A percentile compares a stretch with the other conserved stretches of the same genome.
Conservation (phyloP, 2,329 filamentous ascomycete genomes). For the Fusarium phyllophilum region DNA sequence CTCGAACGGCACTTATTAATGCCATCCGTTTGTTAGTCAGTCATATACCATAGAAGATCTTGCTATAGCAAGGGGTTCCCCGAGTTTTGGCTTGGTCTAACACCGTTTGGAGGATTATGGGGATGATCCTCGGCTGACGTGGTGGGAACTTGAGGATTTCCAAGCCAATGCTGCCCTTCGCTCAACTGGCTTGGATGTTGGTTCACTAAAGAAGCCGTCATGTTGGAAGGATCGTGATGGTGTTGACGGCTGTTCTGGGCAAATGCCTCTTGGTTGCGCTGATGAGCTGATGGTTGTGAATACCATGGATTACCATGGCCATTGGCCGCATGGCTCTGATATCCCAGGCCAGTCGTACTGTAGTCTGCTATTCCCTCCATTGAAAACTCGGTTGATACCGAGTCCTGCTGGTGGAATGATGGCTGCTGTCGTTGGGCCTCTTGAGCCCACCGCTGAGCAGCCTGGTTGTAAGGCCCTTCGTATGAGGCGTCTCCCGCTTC, state of each 20-base stretch:
- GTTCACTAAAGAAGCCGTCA: not conserved
- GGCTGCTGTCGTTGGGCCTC: conserved; percentile 11
- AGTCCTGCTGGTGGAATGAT: not conserved
- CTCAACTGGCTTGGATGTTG: conserved; percentile 7
- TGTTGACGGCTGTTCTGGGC: conserved; percentile 17
- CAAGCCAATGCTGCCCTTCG: conserved; percentile 6
- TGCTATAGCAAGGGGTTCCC: too few relatives aligned
- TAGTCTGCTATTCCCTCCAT: not conserved
- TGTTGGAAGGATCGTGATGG: not conserved
- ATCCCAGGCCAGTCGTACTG: not conserved
- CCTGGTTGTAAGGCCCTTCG: conserved; percentile 41
- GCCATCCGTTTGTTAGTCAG: not conserved
- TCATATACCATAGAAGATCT: too few relatives aligned
- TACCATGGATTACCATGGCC: conserved; percentile 12
- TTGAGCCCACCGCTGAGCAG: conserved; percentile 35
- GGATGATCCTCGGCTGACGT: conserved; percentile 22
- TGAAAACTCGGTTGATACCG: not conserved
- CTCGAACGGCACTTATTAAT: conserved; percentile 14
- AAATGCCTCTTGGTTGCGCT: conserved; percentile 28
- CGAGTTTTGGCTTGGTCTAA: too few relatives aligned
- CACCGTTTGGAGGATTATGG: not conserved
- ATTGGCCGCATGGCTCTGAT: conserved; percentile 12
- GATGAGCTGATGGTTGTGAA: conserved; percentile 17
- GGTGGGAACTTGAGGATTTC: conserved; percentile 11
- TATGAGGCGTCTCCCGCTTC: conserved; percentile 24